Percentiles rank a stretch among this genome's conserved stretches.
Conservation (phyloP, 2,329 filamentous ascomycete genomes). For the Colletotrichum liriopes region DNA sequence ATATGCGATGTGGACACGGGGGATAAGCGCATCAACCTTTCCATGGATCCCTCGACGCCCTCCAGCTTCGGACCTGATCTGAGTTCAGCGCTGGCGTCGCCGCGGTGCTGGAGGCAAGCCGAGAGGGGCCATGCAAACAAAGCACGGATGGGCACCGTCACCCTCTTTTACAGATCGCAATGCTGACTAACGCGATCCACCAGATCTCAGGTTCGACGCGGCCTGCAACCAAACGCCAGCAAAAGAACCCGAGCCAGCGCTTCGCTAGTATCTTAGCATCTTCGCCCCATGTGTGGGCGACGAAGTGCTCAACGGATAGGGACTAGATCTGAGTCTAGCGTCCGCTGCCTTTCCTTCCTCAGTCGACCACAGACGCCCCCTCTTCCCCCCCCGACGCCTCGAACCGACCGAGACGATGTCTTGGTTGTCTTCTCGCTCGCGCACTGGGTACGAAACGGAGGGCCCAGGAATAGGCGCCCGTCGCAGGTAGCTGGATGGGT, state of each 20-base stretch:
- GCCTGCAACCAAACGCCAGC: slow-evolving; percentile 1
- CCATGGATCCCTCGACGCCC: neutral
- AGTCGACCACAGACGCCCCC: neutral
- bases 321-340: slow-evolving; percentile 33
- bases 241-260: slow-evolving; percentile 27
- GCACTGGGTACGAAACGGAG: slow-evolving; percentile 14
- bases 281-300: slow-evolving; percentile 36
- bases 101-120: neutral
- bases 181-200: neutral
- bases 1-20: neutral
- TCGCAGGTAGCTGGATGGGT: slow-evolving; percentile 4
- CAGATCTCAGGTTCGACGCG: slow-evolving; percentile 1
- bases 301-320: slow-evolving; percentile 32
- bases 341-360: neutral
- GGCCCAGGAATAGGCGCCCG: slow-evolving; percentile 8
- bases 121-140: neutral
- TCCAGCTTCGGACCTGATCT: neutral
- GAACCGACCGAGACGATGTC: slow-evolving; percentile 8
- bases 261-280: slow-evolving; percentile 28
- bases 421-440: neutral
- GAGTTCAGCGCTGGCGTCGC: neutral
- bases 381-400: neutral
- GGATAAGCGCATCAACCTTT: neutral
- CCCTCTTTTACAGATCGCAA: neutral
- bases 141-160: neutral